These are phyloP conservation scores for Ophiostoma triangulosporum DNA, from an alignment of 2,329 filamentous ascomycete genomes.

Conservation along the genomic window DNA sequence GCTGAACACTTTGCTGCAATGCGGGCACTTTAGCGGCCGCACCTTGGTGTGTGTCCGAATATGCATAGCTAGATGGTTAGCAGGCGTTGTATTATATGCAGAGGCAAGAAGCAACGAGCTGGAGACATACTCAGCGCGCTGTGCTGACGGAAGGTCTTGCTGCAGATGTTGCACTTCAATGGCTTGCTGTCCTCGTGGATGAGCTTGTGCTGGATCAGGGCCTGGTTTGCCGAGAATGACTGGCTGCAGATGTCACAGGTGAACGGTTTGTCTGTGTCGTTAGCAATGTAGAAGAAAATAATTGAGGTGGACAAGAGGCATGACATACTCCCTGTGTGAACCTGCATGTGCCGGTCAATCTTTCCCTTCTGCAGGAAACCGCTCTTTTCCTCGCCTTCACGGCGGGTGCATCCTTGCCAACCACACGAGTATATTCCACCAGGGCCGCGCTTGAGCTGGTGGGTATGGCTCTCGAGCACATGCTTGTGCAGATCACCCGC, in stretches of 20 bases:
- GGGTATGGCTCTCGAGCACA: slow-evolving; percentile 37
- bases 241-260: slow-evolving; percentile 41
- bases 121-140: slow-evolving; percentile 46
- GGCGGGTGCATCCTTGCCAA: slow-evolving; percentile 44
- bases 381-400: slow-evolving; percentile 24
- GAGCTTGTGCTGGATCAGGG: slow-evolving; percentile 52
- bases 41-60: slow-evolving; percentile 51
- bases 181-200: slow-evolving; percentile 55
- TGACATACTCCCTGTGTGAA: slow-evolving; percentile 44
- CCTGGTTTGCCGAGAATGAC: slow-evolving; percentile 52
- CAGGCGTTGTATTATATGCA: too few relatives aligned
- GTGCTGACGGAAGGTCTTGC: slow-evolving; percentile 51
- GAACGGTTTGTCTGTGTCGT: slow-evolving; percentile 41
- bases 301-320: neutral
- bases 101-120: neutral
- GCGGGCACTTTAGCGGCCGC: slow-evolving; percentile 45
- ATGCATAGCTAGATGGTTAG: slow-evolving; percentile 42
- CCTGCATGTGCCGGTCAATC: slow-evolving; percentile 50
- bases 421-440: slow-evolving; percentile 36
- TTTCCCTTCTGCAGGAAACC: slow-evolving; percentile 49
- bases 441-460: slow-evolving; percentile 27
- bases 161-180: slow-evolving; percentile 43
- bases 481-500: slow-evolving; percentile 42
- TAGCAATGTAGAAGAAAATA: neutral
- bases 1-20: slow-evolving; percentile 45